Percentiles rank a stretch among this genome's conserved stretches.
These are phyloP conservation scores for Herpotrichia juniperi DNA, from an alignment of 2,329 filamentous ascomycete genomes.

Conservation along the genomic window DNA sequence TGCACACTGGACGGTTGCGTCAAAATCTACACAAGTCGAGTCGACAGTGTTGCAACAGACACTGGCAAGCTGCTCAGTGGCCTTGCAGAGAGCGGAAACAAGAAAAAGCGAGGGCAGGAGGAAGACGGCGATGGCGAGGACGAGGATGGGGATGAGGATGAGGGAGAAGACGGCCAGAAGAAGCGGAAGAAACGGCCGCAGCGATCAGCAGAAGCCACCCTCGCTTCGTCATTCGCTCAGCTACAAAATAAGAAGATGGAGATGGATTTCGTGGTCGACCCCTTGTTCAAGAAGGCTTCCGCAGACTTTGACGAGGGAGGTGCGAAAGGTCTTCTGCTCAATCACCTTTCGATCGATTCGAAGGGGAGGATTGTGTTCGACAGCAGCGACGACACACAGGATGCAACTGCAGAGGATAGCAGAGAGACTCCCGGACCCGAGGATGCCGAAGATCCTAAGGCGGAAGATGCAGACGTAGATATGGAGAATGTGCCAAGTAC, in stretches of 20 bases:
- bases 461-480: slow-evolving; percentile 24
- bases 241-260: slow-evolving; percentile 97
- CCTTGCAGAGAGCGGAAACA: slow-evolving; percentile 81
- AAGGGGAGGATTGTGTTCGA: slow-evolving; percentile 96
- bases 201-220: slow-evolving; percentile 88
- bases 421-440: slow-evolving; percentile 53
- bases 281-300: slow-evolving; percentile 98
- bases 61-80: slow-evolving; percentile 94
- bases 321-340: slow-evolving; percentile 91
- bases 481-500: slow-evolving; percentile 51
- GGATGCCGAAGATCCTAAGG: slow-evolving; percentile 50
- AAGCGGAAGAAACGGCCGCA: slow-evolving; percentile 77
- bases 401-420: slow-evolving; percentile 56
- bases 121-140: slow-evolving; percentile 46
- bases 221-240: slow-evolving; percentile 85
- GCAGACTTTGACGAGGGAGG: slow-evolving; percentile 98
- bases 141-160: slow-evolving; percentile 71
- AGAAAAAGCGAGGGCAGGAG: slow-evolving; percentile 50
- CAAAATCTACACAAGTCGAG: slow-evolving; percentile 98
- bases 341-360: slow-evolving; percentile 94
- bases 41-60: slow-evolving; percentile 97
- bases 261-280: slow-evolving; percentile 93
- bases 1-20: slow-evolving; percentile 97
- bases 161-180: slow-evolving; percentile 63
- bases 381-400: slow-evolving; percentile 84